A percentile compares a stretch with the other conserved stretches of the same genome.
phyloP scores from a whole-genome alignment of 148 eudicot species.

The Persicaria tinctoria region DNA sequence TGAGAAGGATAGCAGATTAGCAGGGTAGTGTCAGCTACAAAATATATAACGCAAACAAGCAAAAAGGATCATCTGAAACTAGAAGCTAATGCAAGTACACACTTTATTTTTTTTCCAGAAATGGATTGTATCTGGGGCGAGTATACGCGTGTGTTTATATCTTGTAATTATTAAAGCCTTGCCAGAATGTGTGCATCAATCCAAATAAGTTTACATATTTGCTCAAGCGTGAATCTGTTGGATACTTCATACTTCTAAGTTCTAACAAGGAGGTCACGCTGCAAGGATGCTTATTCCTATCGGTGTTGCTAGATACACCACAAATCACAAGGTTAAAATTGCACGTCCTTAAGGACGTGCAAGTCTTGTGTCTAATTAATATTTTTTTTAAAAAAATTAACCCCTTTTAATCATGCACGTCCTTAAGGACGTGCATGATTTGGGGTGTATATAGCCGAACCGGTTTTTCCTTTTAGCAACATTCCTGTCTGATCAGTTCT shows the following conservation, averaged over 20 bases:
- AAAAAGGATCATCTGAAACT: not conserved
- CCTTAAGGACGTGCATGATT: too few relatives aligned
- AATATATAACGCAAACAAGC: not conserved
- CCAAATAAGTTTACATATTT: not conserved
- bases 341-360: too few relatives aligned
- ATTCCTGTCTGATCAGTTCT: not conserved
- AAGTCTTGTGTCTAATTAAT: too few relatives aligned
- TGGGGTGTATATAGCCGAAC: too few relatives aligned
- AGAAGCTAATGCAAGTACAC: not conserved
- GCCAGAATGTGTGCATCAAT: not conserved
- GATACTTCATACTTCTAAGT: not conserved
- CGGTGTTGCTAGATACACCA: too few relatives aligned
- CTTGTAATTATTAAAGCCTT: not conserved
- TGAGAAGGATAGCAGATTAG: not conserved
- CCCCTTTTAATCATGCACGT: too few relatives aligned
- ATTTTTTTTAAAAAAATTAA: too few relatives aligned
- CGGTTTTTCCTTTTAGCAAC: not conserved
- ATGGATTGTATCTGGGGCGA: not conserved
- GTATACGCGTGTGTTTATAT: not conserved
- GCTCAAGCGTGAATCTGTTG: not conserved
- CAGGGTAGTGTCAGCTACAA: not conserved
- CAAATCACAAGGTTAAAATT: too few relatives aligned
- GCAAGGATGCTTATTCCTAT: not conserved
- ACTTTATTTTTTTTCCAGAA: not conserved
- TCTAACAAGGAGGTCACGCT: not conserved